Base-by-base conservation (phyloP, 2,329 filamentous ascomycete genomes). In the Boeremia lycopersici region DNA sequence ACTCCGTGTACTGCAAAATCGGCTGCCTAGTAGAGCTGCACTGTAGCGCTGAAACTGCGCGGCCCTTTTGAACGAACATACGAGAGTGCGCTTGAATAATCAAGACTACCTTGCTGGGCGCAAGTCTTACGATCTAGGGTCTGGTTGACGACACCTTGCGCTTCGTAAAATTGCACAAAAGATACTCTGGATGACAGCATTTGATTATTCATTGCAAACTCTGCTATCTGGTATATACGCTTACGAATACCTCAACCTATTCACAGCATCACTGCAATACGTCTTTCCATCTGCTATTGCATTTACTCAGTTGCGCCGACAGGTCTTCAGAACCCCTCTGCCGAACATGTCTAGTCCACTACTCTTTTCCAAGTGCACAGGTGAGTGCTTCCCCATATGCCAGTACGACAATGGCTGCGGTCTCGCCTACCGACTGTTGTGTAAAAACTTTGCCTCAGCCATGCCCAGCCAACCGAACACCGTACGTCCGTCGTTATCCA, bases 391-490 rank as follows among this genome's bases (percentile, higher is more conserved):
- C 48, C 48, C 48, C 44, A 33, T 26, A 51, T 6, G 26, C 41
- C 17, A 39, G 23, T 15, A 31, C 44, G 8, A 44, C 48, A 25
- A 44, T 36, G 17, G 48, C 48, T 31, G 40, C 40, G 31, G 28
- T n/a, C 33, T 44, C 48, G 6, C 41, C 48, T 11, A 26, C 25
- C 40, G 17, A 33, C 40, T 28, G n/a, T 33, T 51, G 13, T 51
- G 26, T 19, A 39, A 39, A 11, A 51, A 44, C 17, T 36, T 40
- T 9, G 8, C 15, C 40, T 51, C 48, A 1, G 33, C 17, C 48
- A 51, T 44, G n/a, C 44, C 25, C 25, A 51, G 4, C 48, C 48
- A 51, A 1, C 12, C n/a, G 25, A 51, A 31, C 13, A 44, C 40
- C 19, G 48, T 44, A 9, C 34, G 40, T 26, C 40, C 39, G 10